Percentiles rank a stretch among this genome's conserved stretches.
Evolutionary conservation across 2,329 filamentous ascomycete genomes (phyloP).

Genomic region (Bipolaris victoriae): DNA sequence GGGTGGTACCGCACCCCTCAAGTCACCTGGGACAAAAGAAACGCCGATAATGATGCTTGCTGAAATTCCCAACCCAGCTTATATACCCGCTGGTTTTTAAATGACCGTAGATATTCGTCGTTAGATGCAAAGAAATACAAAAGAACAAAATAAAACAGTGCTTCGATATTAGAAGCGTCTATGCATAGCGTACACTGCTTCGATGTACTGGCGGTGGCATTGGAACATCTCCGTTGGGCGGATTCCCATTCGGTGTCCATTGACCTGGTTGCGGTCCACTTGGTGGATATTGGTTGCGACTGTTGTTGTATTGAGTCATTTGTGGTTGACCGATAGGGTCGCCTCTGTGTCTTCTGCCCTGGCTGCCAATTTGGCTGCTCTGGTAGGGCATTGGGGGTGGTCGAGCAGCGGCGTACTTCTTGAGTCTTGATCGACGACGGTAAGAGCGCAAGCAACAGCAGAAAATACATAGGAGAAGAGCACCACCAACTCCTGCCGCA

Average conservation of each 20-base stretch:
- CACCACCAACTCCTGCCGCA: constrained; percentile 70
- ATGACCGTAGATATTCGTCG: constrained; percentile 4
- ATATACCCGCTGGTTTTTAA: not conserved
- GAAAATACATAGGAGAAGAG: constrained; percentile 69
- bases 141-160: not conserved
- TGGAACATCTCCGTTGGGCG: constrained; percentile 10
- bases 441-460: constrained; percentile 68
- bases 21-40: constrained; percentile 1
- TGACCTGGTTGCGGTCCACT: constrained; percentile 5
- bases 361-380: not conserved
- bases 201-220: constrained; percentile 25
- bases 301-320: constrained; percentile 13
- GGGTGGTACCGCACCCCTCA: not conserved
- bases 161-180: not conserved
- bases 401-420: constrained; percentile 23
- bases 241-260: constrained; percentile 4
- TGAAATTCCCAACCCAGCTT: constrained; percentile 2
- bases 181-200: constrained; percentile 25
- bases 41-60: constrained; percentile 12
- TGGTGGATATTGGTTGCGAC: not conserved
- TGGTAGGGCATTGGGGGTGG: constrained; percentile 17
- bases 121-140: not conserved
- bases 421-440: constrained; percentile 34
- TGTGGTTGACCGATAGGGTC: constrained; percentile 2
- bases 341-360: constrained; percentile 1